Base-by-base conservation (phyloP, 768 basidiomycete species). In the Cyclocybe cylindracea region DNA sequence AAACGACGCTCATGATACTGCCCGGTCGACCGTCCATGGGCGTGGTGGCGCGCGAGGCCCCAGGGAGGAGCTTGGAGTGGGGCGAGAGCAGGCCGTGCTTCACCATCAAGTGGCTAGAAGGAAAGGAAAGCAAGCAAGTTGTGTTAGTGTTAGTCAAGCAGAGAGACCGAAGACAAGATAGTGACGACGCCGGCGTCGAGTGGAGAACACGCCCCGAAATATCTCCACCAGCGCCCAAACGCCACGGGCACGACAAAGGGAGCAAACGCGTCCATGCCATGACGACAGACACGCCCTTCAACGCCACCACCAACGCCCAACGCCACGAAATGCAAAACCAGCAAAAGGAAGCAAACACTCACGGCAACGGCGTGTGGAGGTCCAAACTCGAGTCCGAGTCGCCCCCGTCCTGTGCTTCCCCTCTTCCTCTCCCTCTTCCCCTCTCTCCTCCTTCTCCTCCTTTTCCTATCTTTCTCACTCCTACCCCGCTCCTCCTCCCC, bases 331-430 rank as follows among this genome's bases (percentile, higher is more conserved):
- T 13, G n/a, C 14, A 38, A 39, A 46, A 48, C 57, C 24, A 51
- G 34, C 50, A 48, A 47, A 51, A 38, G 49, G 37, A 48, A 39
- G 37, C 47, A 44, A 50, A 52, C 7, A 80, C 85, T 67, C 59
- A 86, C 85, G 86, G 84, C 7, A 87, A 63, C 0, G 85, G 84
- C 1, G 86, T 87, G 58, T 86, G 85, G 32, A 87, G 60, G 67
- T 87, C 86, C 44, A 87, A 62, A 64, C 83, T 84, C 13, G 84
- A 86, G 68, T 85, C 84, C 10, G 84, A 85, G n/a, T 80, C 81
- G 19, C 70, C 68, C 1, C 53, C 75, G 8, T 65, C 71, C 4
- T 66, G 67, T 33, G 43, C 46, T 42, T 11, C 45, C 16, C 53
- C 44, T 16, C 32, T 36, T 2, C 10, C 31, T n/a, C 32, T 16